Conservation (phyloP, 495 filamentous ascomycete species). For the Daldinia caldariorum region DNA sequence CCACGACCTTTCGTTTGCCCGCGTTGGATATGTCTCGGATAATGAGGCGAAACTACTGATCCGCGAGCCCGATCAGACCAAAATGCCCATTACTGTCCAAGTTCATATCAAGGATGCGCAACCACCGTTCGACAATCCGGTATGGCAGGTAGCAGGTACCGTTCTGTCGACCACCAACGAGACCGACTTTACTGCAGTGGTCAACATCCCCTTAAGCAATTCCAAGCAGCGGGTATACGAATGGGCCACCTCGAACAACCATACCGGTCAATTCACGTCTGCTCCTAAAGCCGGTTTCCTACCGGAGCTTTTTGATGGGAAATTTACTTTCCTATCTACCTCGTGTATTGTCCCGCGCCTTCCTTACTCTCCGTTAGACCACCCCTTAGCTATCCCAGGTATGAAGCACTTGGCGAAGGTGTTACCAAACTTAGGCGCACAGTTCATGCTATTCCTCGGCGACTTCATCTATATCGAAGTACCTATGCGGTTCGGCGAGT, state of each 20-base stretch:
- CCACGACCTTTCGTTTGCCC: conserved; percentile 81
- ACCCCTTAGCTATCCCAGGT: conserved; percentile 83
- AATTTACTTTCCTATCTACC: conserved; percentile 87
- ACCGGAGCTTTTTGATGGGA: conserved; percentile 63
- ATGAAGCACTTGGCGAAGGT: conserved; percentile 73
- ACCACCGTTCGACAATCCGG: conserved; percentile 56
- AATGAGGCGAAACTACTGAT: conserved; percentile 82
- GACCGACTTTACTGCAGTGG: conserved; percentile 80
- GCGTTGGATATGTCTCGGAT: conserved; percentile 86
- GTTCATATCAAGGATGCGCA: conserved; percentile 60
- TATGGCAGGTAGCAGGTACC: conserved; percentile 74
- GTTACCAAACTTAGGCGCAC: conserved; percentile 70
- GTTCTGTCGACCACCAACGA: conserved; percentile 72
- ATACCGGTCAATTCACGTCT: conserved; percentile 77
- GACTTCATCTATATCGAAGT: conserved; percentile 99
- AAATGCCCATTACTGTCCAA: conserved; percentile 77
- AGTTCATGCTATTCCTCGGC: conserved; percentile 98
- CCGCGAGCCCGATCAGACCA: conserved; percentile 79
- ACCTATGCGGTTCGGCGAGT: conserved; percentile 76
- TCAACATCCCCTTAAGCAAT: conserved; percentile 65
- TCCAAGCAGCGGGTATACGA: conserved; percentile 72
- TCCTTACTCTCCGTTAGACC: conserved; percentile 83
- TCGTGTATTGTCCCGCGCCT: conserved; percentile 92
- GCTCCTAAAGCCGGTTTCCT: conserved; percentile 70
- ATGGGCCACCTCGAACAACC: conserved; percentile 84